Evolutionary conservation across 2,329 filamentous ascomycete genomes (phyloP).

Genomic region (Bipolaris bicolor): DNA sequence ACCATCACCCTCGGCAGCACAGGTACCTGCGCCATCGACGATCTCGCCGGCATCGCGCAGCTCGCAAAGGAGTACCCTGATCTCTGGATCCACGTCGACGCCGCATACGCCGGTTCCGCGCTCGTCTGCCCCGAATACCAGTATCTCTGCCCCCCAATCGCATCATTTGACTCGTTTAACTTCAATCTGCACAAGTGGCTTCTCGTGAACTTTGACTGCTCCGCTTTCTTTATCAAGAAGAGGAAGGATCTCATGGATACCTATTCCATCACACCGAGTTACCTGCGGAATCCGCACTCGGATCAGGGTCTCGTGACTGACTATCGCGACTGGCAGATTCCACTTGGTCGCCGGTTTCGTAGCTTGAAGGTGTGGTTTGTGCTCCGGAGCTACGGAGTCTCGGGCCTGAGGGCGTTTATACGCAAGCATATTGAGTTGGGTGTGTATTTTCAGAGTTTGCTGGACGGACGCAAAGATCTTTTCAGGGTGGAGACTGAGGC

Average conservation of each 20-base stretch:
- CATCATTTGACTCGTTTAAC: slow-evolving; percentile 83
- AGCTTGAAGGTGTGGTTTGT: slow-evolving; percentile 96
- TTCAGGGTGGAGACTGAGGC: slow-evolving; percentile 79
- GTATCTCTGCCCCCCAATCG: slow-evolving; percentile 66
- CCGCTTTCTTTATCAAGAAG: slow-evolving; percentile 78
- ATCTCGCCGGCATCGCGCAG: slow-evolving; percentile 72
- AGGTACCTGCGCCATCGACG: slow-evolving; percentile 84
- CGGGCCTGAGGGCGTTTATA: slow-evolving; percentile 76
- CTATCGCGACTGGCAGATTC: slow-evolving; percentile 97
- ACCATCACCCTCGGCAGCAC: slow-evolving; percentile 87
- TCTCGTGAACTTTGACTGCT: slow-evolving; percentile 85
- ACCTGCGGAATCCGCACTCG: slow-evolving; percentile 80
- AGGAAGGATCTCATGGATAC: slow-evolving; percentile 79
- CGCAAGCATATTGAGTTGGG: slow-evolving; percentile 71
- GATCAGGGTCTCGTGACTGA: slow-evolving; percentile 87
- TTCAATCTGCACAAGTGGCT: slow-evolving; percentile 99
- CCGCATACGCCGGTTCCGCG: slow-evolving; percentile 87
- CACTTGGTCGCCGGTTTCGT: slow-evolving; percentile 85
- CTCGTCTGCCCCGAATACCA: slow-evolving; percentile 83
- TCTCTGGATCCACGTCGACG: slow-evolving; percentile 93
- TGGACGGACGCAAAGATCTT: slow-evolving; percentile 67
- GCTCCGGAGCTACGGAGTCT: slow-evolving; percentile 78
- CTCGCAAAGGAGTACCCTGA: slow-evolving; percentile 61
- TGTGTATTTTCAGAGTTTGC: slow-evolving; percentile 69
- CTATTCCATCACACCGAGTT: slow-evolving; percentile 78